Evolutionary conservation across 2,329 filamentous ascomycete genomes (phyloP).

Genomic region (Hymenoscyphus infarciens): DNA sequence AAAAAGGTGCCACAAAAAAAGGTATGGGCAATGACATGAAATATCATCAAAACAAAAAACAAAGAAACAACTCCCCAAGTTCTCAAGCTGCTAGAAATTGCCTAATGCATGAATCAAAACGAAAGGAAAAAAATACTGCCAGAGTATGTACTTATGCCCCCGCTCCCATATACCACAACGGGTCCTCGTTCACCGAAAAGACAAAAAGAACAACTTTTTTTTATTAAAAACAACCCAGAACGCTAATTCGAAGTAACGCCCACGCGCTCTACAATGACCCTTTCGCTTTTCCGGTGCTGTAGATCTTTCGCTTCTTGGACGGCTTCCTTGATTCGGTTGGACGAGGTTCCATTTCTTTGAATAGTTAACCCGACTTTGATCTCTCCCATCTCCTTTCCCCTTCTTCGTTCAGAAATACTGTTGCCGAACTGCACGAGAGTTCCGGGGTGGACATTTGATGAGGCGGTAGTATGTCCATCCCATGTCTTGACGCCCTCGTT

Average conservation of each 20-base stretch:
- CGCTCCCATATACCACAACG: background rate
- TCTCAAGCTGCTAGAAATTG: background rate
- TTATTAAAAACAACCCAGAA: background rate
- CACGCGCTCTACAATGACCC: constrained; percentile 47
- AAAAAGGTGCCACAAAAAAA: background rate
- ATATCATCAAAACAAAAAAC: background rate
- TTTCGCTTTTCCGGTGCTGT: constrained; percentile 49
- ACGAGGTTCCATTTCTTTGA: constrained; percentile 11
- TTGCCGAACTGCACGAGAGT: constrained; percentile 7
- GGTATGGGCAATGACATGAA: background rate
- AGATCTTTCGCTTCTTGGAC: constrained; percentile 36
- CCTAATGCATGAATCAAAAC: background rate
- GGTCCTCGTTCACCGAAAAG: no score
- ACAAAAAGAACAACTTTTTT: background rate
- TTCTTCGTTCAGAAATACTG: constrained; percentile 36
- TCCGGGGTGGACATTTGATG: background rate
- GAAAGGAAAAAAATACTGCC: constrained; percentile 12
- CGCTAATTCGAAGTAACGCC: constrained; percentile 17
- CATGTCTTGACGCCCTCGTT: constrained; percentile 17
- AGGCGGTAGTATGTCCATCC: constrained; percentile 15
- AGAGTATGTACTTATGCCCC: constrained; percentile 10
- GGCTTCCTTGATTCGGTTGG: background rate
- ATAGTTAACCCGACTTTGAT: constrained; percentile 30
- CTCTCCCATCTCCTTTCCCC: constrained; percentile 21
- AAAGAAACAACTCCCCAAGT: background rate